These are phyloP conservation scores for Plasmodium berghei DNA, from an alignment of 169 alveolate species.

Conservation along the genomic window DNA sequence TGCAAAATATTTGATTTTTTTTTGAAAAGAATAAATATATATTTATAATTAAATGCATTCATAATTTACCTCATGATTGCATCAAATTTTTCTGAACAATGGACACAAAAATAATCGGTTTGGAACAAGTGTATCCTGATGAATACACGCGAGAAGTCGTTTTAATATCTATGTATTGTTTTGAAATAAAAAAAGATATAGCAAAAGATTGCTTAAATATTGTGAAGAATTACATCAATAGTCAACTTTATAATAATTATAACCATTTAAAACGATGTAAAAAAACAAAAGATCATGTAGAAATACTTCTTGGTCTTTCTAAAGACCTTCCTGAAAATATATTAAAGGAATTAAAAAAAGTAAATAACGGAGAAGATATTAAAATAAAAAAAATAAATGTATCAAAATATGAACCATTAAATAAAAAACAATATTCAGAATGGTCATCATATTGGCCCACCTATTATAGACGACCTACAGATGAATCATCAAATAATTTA, in stretches of 20 bases:
- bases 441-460: constrained; percentile 88
- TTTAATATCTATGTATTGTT: constrained; percentile 48
- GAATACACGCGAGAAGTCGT: constrained; percentile 9
- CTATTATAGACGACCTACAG: constrained; percentile 83
- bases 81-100: neutral
- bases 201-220: constrained; percentile 49
- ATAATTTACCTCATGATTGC: too few relatives aligned
- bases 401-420: constrained; percentile 85
- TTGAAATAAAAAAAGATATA: constrained; percentile 36
- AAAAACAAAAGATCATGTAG: constrained; percentile 16
- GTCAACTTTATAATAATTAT: constrained; percentile 31
- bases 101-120: constrained; percentile 25
- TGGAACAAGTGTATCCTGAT: constrained; percentile 47
- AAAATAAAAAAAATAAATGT: constrained; percentile 66
- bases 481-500: constrained; percentile 77
- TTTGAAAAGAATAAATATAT: too few relatives aligned
- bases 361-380: constrained; percentile 20
- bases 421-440: constrained; percentile 80
- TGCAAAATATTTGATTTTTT: too few relatives aligned
- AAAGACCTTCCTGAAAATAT: constrained; percentile 23
- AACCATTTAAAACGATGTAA: constrained; percentile 69
- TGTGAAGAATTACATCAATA: constrained; percentile 43
- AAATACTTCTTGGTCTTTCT: constrained; percentile 50
- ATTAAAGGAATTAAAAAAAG: constrained; percentile 8
- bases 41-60: too few relatives aligned